Conservation (phyloP, 208 protist species). For the Crithidia sp. region DNA sequence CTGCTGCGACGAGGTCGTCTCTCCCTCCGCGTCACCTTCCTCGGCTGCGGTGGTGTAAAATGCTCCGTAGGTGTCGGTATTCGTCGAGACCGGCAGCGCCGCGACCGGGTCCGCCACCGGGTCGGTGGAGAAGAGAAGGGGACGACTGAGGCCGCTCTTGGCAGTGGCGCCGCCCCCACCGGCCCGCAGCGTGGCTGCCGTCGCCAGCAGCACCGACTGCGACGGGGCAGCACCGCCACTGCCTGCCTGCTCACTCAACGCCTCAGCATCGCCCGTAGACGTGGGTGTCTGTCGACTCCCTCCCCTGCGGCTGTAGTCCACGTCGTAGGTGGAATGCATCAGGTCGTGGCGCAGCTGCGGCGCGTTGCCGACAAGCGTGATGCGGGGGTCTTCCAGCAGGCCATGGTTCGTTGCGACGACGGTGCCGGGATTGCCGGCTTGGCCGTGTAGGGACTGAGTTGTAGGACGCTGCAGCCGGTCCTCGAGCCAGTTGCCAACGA, state of each 20-base stretch:
- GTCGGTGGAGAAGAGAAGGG: slow-evolving; percentile 27
- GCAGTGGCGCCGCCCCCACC: not conserved
- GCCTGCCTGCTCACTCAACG: not conserved
- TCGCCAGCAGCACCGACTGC: not conserved
- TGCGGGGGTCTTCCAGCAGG: slow-evolving; percentile 18
- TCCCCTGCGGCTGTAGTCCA: slow-evolving; percentile 18
- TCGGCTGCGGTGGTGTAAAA: not conserved
- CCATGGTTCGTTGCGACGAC: not conserved
- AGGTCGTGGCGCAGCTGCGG: slow-evolving; percentile 9
- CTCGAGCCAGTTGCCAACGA: slow-evolving; percentile 80
- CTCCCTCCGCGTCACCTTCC: not conserved
- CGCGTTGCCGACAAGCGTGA: slow-evolving; percentile 7
- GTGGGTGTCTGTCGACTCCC: no score
- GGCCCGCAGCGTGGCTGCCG: not conserved
- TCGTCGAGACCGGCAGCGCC: slow-evolving; percentile 24
- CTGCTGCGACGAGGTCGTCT: not conserved
- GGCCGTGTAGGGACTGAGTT: not conserved
- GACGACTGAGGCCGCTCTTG: slow-evolving; percentile 5
- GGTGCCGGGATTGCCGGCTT: not conserved
- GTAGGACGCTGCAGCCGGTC: slow-evolving; percentile 30
- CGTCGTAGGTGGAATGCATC: slow-evolving; percentile 27
- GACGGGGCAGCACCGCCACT: not conserved
- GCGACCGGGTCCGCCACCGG: slow-evolving; percentile 21
- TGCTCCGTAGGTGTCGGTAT: slow-evolving; percentile 29
- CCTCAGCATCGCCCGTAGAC: not conserved